phyloP scores from a whole-genome alignment of 2,329 filamentous ascomycete genomes.

The Allantophomopsis cytisporea region DNA sequence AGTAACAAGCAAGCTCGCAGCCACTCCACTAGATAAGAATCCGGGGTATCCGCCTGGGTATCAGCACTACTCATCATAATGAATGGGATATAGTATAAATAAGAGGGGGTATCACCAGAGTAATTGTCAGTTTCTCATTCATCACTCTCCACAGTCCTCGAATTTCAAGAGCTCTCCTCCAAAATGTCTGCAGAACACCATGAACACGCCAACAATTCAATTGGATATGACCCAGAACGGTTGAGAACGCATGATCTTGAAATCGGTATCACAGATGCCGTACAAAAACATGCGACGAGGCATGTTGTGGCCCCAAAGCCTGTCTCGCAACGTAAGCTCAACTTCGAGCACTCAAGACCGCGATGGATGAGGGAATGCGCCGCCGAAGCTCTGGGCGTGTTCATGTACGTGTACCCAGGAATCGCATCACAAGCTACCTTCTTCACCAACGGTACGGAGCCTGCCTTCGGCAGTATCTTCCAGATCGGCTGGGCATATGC shows the following conservation, averaged over 20 bases:
- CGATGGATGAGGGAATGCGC: conserved; percentile 38
- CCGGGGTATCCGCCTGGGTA: no score
- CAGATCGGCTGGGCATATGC: conserved; percentile 41
- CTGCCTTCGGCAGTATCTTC: conserved; percentile 35
- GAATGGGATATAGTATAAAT: no score
- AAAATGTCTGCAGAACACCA: conserved; percentile 8
- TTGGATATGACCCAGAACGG: conserved; percentile 9
- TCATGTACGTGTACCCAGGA: conserved; percentile 39
- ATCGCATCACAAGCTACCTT: conserved; percentile 38
- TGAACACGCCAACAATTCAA: conserved; percentile 6
- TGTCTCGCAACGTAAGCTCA: conserved; percentile 36
- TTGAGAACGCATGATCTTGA: conserved; percentile 23
- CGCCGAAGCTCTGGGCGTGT: conserved; percentile 41
- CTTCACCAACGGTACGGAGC: conserved; percentile 27
- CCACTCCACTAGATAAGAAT: no score
- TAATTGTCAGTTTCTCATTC: no score
- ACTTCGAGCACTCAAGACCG: conserved; percentile 38
- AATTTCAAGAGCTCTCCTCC: no score
- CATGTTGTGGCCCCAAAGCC: conserved; percentile 34
- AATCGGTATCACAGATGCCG: conserved; percentile 36
- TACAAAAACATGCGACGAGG: conserved; percentile 32
- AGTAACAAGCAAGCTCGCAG: no score
- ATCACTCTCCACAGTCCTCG: no score
- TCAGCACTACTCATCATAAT: no score
- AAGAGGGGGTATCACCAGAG: no score